Conservation (phyloP, 2,329 filamentous ascomycete genomes). For the Pseudogymnoascus sp. region DNA sequence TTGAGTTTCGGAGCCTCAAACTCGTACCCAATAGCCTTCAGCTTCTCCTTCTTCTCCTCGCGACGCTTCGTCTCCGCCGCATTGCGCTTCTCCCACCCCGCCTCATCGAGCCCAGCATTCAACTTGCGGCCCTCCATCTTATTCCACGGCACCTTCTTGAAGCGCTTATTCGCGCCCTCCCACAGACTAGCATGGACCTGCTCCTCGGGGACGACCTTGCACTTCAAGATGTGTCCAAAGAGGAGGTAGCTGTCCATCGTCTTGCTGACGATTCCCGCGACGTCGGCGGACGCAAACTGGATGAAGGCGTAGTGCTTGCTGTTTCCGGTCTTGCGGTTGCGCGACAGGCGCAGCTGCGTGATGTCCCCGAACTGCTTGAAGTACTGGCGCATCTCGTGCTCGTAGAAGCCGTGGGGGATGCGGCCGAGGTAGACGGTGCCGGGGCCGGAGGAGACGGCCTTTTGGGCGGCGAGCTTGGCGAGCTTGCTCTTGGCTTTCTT, state of each 20-base stretch:
- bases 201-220: constrained; percentile 66
- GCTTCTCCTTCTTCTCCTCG: constrained; percentile 58
- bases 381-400: constrained; percentile 89
- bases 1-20: constrained; percentile 69
- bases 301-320: constrained; percentile 94
- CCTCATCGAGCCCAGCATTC: constrained; percentile 62
- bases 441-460: constrained; percentile 42
- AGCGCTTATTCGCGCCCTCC: constrained; percentile 83
- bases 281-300: constrained; percentile 68
- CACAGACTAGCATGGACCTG: constrained; percentile 75
- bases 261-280: constrained; percentile 85
- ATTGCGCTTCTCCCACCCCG: constrained; percentile 71
- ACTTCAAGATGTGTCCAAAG: constrained; percentile 89
- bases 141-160: constrained; percentile 82
- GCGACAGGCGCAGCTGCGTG: constrained; percentile 67
- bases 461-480: constrained; percentile 33
- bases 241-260: constrained; percentile 98
- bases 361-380: constrained; percentile 90
- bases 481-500: constrained; percentile 35
- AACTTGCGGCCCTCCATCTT: constrained; percentile 72
- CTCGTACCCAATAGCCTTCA: constrained; percentile 77
- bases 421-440: constrained; percentile 87
- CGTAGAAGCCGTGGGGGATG: constrained; percentile 93
- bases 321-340: constrained; percentile 84
- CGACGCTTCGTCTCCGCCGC: constrained; percentile 65